Base-by-base conservation (phyloP, 495 filamentous ascomycete genomes). In the Bombardia bombarda region DNA sequence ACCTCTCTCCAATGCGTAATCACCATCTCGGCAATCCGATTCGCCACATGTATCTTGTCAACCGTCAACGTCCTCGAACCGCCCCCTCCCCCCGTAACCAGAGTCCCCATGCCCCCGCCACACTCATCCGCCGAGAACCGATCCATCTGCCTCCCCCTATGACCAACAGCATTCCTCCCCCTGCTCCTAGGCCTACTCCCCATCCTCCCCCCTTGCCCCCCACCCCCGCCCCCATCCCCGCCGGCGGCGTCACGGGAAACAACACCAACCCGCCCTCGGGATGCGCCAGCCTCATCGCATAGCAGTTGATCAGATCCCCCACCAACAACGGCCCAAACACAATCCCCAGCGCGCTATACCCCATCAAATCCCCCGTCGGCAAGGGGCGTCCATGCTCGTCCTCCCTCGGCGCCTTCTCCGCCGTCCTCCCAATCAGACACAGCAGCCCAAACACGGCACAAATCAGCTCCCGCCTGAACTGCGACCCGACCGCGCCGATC, bases 401-500 rank as follows among this genome's bases (percentile, higher is more conserved):
- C 40, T 75, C 71, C 23, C 70, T 63, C 2, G 62, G 59, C 1
- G 66, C 51, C 19, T 58, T 64, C 47, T 79, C 74, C 2, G 74
- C 73, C 16, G 67, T 58, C 23, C 67, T 55, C 2, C 75, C 77
- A 30, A 82, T 66, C 42, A 79, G 60, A 23, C 65, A 72, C 9
- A 82, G 61, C 28, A 83, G 64, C 13, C 80, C 80, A 49, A 84
- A 78, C 1, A 84, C 78, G 20, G 78, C 77, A 51, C 75, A 82
- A 38, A 84, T 80, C 18, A 84, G 58, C 38, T 80, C 72, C 7
- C 78, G 64, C n/a, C 75, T 69, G 41, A 74, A 75, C 39, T 72
- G 70, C 19, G 79, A 79, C 40, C 56, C 62, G 36, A 80, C 60
- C 7, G 71, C 70, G 3, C 70, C 60, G 30, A 84, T 69, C 2